Conservation (phyloP, 208 protist genomes). For the Crithidia expoeki region DNA sequence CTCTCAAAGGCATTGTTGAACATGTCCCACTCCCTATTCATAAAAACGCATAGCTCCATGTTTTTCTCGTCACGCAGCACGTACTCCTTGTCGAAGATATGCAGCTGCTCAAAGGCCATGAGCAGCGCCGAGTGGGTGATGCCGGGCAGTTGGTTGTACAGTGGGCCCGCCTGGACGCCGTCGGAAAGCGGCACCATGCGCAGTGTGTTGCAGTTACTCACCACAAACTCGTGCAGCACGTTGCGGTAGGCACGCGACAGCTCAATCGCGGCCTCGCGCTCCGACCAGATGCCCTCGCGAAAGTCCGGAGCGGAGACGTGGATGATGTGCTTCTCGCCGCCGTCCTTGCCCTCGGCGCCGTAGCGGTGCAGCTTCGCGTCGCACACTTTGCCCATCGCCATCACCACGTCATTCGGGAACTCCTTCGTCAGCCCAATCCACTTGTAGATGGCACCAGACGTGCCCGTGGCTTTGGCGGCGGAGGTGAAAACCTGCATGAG, state of each 20-base stretch:
- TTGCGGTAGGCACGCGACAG: slow-evolving; percentile 87
- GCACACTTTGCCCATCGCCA: slow-evolving; percentile 68
- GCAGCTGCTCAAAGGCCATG: slow-evolving; percentile 84
- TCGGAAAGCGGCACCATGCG: slow-evolving; percentile 80
- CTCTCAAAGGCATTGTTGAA: slow-evolving; percentile 79
- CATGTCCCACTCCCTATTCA: slow-evolving; percentile 88
- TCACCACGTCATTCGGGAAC: slow-evolving; percentile 75
- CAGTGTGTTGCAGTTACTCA: slow-evolving; percentile 71
- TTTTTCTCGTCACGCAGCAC: slow-evolving; percentile 70
- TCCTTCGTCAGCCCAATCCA: slow-evolving; percentile 70
- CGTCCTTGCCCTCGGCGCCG: slow-evolving; percentile 36
- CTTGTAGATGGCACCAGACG: slow-evolving; percentile 87
- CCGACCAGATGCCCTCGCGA: slow-evolving; percentile 78
- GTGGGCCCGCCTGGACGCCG: slow-evolving; percentile 56
- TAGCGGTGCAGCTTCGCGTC: slow-evolving; percentile 81
- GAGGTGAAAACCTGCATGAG: slow-evolving; percentile 69
- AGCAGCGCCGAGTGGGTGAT: slow-evolving; percentile 74
- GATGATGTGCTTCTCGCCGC: slow-evolving; percentile 64
- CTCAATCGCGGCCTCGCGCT: slow-evolving; percentile 79
- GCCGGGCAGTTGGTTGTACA: slow-evolving; percentile 79
- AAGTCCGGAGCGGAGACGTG: slow-evolving; percentile 88
- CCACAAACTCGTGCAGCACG: slow-evolving; percentile 85
- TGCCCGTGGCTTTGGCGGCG: slow-evolving; percentile 56
- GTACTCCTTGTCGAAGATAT: slow-evolving; percentile 80
- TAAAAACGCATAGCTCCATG: slow-evolving; percentile 88